Percentiles rank a stretch among this genome's conserved stretches.
These are phyloP conservation scores for Tuber umbilicatum DNA, from an alignment of 495 filamentous ascomycete genomes.

Conservation along the genomic window DNA sequence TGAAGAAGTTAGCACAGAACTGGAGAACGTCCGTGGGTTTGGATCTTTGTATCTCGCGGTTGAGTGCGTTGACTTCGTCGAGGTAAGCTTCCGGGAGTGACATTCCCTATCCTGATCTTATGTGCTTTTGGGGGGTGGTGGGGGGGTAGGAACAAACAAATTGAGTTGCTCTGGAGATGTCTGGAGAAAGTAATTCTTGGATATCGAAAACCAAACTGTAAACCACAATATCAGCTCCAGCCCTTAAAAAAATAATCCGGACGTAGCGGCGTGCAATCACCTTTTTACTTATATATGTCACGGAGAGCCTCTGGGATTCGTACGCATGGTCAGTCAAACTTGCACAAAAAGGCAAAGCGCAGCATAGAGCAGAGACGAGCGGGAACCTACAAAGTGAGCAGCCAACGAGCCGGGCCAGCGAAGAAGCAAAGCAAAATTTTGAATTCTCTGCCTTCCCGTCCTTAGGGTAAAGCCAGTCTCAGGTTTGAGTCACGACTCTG, in stretches of 20 bases:
- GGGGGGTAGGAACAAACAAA: conserved; percentile 21
- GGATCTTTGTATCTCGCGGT: conserved; percentile 50
- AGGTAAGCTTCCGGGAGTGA: conserved; percentile 53
- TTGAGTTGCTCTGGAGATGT: conserved; percentile 14
- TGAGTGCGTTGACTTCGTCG: conserved; percentile 56
- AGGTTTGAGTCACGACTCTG: conserved; percentile 25
- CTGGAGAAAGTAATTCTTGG: conserved; percentile 12
- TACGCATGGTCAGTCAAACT: conserved; percentile 35
- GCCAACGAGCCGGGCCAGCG: conserved; percentile 7
- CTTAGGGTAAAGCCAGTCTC: conserved; percentile 12
- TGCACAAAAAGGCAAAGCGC: conserved; percentile 25
- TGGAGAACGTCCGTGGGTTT: conserved; percentile 57
- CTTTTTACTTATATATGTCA: conserved; percentile 35
- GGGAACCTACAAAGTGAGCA: conserved; percentile 19
- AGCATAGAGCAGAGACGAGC: conserved; percentile 17
- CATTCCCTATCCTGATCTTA: conserved; percentile 24
- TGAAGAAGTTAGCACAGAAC: conserved; percentile 63
- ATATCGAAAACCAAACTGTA: conserved; percentile 9
- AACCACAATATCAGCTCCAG: conserved; percentile 27
- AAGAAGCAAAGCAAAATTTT: conserved; percentile 8
- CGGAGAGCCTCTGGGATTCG: conserved; percentile 25
- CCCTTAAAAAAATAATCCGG: conserved; percentile 24
- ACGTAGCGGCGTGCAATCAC: conserved; percentile 24
- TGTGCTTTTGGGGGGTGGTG: conserved; percentile 13
- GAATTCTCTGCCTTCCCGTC: conserved; percentile 28